Conservation (phyloP, 345 rosid species). For the Salix exigua region DNA sequence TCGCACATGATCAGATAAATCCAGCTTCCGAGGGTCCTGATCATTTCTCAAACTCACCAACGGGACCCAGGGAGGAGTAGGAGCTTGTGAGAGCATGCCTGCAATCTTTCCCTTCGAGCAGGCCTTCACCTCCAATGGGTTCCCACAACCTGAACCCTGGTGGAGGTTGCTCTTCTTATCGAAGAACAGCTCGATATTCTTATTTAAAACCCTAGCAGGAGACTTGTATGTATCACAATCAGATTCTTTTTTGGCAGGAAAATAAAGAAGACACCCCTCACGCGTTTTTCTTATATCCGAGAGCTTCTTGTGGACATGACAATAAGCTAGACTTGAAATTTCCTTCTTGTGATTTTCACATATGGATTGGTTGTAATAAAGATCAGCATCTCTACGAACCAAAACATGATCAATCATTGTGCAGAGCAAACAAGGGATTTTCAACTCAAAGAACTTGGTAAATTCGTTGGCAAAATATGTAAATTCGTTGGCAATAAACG, state of each 20-base stretch:
- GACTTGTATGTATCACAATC: conserved; percentile 75
- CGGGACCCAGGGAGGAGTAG: conserved; percentile 64
- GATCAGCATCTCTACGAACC: conserved; percentile 39
- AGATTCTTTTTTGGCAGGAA: conserved; percentile 73
- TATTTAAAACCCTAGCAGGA: conserved; percentile 67
- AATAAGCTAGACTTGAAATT: conserved; percentile 70
- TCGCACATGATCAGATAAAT: conserved; percentile 28
- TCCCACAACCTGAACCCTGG: conserved; percentile 69
- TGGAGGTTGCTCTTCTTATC: conserved; percentile 36
- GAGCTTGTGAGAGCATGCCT: conserved; percentile 40
- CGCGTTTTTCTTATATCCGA: conserved; percentile 78
- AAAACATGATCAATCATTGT: conserved; percentile 73
- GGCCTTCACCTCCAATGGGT: conserved; percentile 50
- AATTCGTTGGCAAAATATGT: conserved; percentile 55
- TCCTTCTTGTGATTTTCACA: conserved; percentile 79
- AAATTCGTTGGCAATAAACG: conserved; percentile 58
- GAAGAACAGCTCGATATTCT: conserved; percentile 66
- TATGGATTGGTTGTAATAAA: conserved; percentile 74
- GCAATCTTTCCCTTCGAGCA: conserved; percentile 26
- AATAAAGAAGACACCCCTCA: conserved; percentile 87
- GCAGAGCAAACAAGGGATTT: conserved; percentile 78
- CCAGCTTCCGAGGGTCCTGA: conserved; percentile 23
- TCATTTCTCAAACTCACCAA: conserved; percentile 18
- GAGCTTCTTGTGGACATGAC: conserved; percentile 78
- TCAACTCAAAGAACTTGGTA: conserved; percentile 72